A percentile compares a stretch with the other conserved stretches of the same genome.
Evolutionary conservation across 1,284 basidiomycete species (phyloP).

Genomic region (Mixia osmundae): DNA sequence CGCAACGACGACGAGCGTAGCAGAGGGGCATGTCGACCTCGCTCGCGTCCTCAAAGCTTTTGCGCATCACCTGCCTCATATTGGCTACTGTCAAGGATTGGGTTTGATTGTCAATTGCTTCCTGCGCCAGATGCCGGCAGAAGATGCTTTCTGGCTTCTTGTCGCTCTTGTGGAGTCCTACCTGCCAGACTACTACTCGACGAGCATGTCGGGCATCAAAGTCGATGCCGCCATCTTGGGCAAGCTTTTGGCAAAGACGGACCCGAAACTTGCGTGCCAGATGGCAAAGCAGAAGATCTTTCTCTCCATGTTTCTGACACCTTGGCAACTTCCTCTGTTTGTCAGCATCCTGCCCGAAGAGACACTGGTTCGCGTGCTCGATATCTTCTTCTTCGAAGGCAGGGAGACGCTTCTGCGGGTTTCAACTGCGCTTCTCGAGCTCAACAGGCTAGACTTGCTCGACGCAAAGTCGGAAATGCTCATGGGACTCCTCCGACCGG

Average conservation of each 20-base stretch:
- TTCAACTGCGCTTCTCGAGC: no score
- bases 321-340: no score
- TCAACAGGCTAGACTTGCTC: no score
- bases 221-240: constrained; percentile 2
- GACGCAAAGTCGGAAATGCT: no score
- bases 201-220: background rate
- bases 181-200: constrained; percentile 2
- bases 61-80: constrained; percentile 1
- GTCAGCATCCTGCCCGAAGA: no score
- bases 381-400: no score
- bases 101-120: constrained; percentile 3
- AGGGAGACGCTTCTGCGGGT: no score
- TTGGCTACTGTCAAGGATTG: constrained; percentile 3
- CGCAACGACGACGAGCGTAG: background rate
- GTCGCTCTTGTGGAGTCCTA: constrained; percentile 1
- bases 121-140: constrained; percentile 5
- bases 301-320: no score
- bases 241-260: constrained; percentile 1
- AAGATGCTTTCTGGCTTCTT: constrained; percentile 9
- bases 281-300: no score
- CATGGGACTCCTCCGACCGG: no score
- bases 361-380: no score
- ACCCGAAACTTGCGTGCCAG: no score
- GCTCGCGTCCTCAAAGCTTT: constrained; percentile 1
- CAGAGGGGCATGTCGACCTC: constrained; percentile 1